Evolutionary conservation across 805 yeast genomes (phyloP).

Genomic region (Suhomyces faveliae): DNA sequence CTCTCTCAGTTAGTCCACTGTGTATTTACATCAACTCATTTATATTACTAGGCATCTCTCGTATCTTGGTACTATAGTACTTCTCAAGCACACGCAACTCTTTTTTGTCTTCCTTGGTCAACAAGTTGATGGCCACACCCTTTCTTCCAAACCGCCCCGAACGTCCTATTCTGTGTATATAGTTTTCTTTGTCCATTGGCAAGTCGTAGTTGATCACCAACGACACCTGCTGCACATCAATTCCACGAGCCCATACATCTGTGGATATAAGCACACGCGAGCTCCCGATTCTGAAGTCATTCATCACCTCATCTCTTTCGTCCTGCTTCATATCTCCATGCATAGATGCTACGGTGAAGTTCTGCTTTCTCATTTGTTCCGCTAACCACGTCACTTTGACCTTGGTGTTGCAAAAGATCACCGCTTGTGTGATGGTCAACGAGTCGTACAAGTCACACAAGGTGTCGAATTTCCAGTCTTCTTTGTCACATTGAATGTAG

Average conservation of each 20-base stretch:
- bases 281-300: slow-evolving; percentile 90
- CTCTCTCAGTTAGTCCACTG: too few relatives aligned
- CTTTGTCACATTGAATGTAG: slow-evolving; percentile 86
- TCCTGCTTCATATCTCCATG: slow-evolving; percentile 97
- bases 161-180: slow-evolving; percentile 96
- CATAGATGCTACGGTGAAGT: slow-evolving; percentile 92
- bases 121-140: slow-evolving; percentile 95
- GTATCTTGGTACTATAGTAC: slow-evolving; percentile 85
- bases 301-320: slow-evolving; percentile 93
- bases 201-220: slow-evolving; percentile 93
- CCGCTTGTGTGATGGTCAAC: slow-evolving; percentile 94
- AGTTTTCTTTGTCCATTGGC: slow-evolving; percentile 91
- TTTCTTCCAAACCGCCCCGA: slow-evolving; percentile 98
- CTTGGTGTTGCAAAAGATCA: slow-evolving; percentile 93
- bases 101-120: slow-evolving; percentile 74
- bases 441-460: slow-evolving; percentile 94
- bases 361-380: slow-evolving; percentile 70
- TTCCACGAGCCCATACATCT: slow-evolving; percentile 97
- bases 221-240: slow-evolving; percentile 97
- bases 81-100: slow-evolving; percentile 83
- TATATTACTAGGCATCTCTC: slow-evolving; percentile 71
- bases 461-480: slow-evolving; percentile 92
- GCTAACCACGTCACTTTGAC: slow-evolving; percentile 91
- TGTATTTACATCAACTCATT: slow-evolving; percentile 10
- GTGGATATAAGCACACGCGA: slow-evolving; percentile 94